These are phyloP conservation scores for Lenwebbia sp. DNA, from an alignment of 345 rosid species.

Conservation along the genomic window DNA sequence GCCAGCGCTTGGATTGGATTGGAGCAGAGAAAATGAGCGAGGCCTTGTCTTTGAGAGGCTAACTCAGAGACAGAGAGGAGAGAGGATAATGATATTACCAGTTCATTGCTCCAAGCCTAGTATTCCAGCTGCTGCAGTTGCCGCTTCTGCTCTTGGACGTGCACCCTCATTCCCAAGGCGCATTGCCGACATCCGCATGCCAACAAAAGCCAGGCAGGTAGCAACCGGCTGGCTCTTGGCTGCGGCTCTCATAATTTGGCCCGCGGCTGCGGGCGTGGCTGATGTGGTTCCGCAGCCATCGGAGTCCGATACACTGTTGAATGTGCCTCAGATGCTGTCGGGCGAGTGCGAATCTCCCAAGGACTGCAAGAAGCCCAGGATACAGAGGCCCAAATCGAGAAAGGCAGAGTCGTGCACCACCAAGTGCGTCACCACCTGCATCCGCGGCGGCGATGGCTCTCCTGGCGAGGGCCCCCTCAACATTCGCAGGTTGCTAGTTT, in stretches of 20 bases:
- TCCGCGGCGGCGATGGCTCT: constrained; percentile 71
- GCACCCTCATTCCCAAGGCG: not conserved
- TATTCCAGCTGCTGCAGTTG: not conserved
- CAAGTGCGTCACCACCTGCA: constrained; percentile 76
- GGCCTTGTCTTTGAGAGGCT: not conserved
- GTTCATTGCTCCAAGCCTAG: not conserved
- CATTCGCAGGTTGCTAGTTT: constrained; percentile 39
- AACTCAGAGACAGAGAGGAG: not conserved
- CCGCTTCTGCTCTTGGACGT: not conserved
- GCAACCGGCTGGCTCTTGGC: not conserved
- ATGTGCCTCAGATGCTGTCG: constrained; percentile 73
- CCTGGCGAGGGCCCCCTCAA: constrained; percentile 85
- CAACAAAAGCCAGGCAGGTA: not conserved
- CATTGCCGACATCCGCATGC: not conserved
- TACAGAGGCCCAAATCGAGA: constrained; percentile 72
- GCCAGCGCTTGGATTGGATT: not conserved
- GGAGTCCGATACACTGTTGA: constrained; percentile 44
- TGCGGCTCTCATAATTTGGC: not conserved
- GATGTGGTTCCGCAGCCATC: constrained; percentile 9
- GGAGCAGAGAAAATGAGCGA: not conserved
- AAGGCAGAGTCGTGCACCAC: constrained; percentile 80
- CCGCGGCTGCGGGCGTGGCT: constrained; percentile 13
- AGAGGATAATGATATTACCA: not conserved
- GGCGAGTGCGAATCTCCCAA: constrained; percentile 35
- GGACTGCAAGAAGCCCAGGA: constrained; percentile 72